Percentiles rank a stretch among this genome's conserved stretches.
phyloP scores from a whole-genome alignment of 768 basidiomycete species.

The Exsudoporus frostii region DNA sequence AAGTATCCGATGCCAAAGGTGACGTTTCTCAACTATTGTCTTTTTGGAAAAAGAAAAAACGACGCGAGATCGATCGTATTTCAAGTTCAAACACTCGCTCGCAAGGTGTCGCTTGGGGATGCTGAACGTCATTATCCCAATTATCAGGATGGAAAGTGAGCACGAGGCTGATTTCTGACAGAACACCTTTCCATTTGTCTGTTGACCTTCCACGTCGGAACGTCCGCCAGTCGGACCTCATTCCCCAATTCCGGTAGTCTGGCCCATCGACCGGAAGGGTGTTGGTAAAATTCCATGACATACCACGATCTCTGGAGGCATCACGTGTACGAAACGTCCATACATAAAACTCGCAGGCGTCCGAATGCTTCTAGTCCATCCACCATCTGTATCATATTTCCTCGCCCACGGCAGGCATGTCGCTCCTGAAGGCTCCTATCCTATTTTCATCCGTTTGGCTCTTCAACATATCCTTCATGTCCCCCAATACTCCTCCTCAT shows the following conservation, averaged over 20 bases:
- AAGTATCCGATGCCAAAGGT: not conserved
- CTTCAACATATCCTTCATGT: constrained; percentile 26
- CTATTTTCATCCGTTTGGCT: constrained; percentile 27
- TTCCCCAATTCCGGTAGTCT: constrained; percentile 2
- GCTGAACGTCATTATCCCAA: not conserved
- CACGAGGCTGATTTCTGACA: not conserved
- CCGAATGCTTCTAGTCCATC: not conserved
- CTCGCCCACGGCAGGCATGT: constrained; percentile 11
- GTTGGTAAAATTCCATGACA: not conserved
- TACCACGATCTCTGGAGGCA: not conserved
- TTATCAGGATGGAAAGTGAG: not conserved
- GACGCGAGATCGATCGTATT: not conserved
- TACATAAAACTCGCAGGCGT: constrained; percentile 9
- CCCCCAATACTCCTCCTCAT: constrained; percentile 20
- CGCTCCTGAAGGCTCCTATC: constrained; percentile 17
- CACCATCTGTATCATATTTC: not conserved
- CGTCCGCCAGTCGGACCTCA: not conserved
- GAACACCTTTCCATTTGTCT: not conserved
- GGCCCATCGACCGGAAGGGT: not conserved
- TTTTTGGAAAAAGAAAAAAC: not conserved
- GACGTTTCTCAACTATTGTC: not conserved
- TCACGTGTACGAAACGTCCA: constrained; percentile 14
- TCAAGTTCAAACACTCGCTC: not conserved
- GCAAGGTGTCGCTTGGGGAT: not conserved
- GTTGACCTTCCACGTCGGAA: not conserved